Base-by-base conservation (phyloP, 352 stramenopile species). In the Globisporangium paroecandrum region DNA sequence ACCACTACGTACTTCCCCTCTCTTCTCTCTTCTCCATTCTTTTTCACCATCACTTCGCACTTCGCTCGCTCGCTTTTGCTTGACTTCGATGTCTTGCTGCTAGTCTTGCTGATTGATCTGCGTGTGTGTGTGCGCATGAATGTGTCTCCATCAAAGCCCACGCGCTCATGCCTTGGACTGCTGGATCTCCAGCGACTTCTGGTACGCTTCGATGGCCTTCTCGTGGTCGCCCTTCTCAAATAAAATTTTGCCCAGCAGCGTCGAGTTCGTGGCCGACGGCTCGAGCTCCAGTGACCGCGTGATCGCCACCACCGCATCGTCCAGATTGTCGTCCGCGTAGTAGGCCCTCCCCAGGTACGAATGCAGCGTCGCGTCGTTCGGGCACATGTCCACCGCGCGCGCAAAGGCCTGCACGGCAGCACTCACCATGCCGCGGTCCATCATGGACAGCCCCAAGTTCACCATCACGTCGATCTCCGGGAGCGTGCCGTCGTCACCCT, bases 151-250 rank as follows among this genome's bases (percentile, higher is more conserved):
- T 57, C 22, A 43, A 13, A 34, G 27, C 32, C 18, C 59, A 36
- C 24, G 12, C 55, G n/a, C 43, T 66, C 49, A 71, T n/a, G 43
- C 46, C 20, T 70, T 62, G 9, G 58, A 41, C 25, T 61, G 54
- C 60, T 91, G 82, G 72, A 89, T 86, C 72, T 88, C 79, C 60
- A 95, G 66, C 18, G 88, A 94, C 61, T 88, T 87, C 70, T 95
- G 86, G 67, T 95, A 95, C 41, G 88, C 88, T 57, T 85, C 79
- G 61, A 95, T 94, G 58, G 88, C 88, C 56, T 89, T 89, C 70
- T 95, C 86, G 68, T 93, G 84, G 74, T 95, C 88, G 10, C 88
- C 88, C 66, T 93, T 94, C 63, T 95, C 88, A 59, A 94, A 95
- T 32, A 94, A 70, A 58, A 95, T 93, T 72, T 95, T 94, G 59